Evolutionary conservation across 1,139 yeast species (phyloP), one percentile per base, ranked within the genome.

Genomic region (Geotrichum bryndzae): DNA sequence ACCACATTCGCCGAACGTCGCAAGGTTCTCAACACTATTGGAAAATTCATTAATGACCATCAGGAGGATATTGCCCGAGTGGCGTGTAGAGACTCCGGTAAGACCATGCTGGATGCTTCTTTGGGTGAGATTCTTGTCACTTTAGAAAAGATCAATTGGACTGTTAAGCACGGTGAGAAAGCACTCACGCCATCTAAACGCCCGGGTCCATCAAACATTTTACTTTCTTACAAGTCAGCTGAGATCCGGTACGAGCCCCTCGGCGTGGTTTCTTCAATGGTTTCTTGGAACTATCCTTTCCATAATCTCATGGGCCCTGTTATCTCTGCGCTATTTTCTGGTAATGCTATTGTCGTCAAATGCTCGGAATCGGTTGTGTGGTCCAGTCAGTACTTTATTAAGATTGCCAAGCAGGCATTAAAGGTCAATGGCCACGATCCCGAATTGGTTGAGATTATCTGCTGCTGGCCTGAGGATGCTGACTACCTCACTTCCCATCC

Each of bases 331-430:
- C 75, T 94, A 33, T 90, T 91, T 72, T 84, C 96, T 4, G 99
- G 99, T 7, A 92, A 94, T 73, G 92, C 94, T 13, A 86, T 91
- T 60, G 85, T 94, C 5, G 86, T 94, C 59, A 94, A 94, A 73
- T 92, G 99, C 75, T 89, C 97, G 3, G 99, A 94, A 74, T 90
- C 90, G 69, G 98, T 94, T 1, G 88, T 90, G 50, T 94, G 98
- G 98, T 90, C 97, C 13, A 88, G 97, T 8, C 83, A 80, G 64
- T 88, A 88, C 80, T 94, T 87, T 70, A 80, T 88, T 57, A 76
- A 79, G 58, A 79, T 94, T 72, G 87, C 90, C 15, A 86, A 84
- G 69, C 79, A 85, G 11, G 90, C 94, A 11, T 79, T 94, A 61
- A 81, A 80, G 62, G 84, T 83, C 66, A 87, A 94, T 70, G 90